These are phyloP conservation scores for Ilyonectria mors-panacis DNA, from an alignment of 2,329 filamentous ascomycete species.

Conservation along the genomic window DNA sequence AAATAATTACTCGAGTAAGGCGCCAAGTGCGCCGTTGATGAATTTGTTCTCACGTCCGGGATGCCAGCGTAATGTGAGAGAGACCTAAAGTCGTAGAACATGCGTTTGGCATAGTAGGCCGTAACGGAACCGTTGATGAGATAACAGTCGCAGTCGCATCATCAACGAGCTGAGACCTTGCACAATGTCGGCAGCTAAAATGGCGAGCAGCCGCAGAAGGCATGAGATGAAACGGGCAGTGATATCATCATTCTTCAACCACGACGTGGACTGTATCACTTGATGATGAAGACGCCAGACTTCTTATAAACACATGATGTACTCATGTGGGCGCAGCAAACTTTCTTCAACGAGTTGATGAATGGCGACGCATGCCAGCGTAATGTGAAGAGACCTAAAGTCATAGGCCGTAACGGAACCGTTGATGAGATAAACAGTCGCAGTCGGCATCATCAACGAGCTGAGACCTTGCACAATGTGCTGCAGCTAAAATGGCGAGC, in stretches of 20 bases:
- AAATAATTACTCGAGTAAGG: constrained; percentile 55
- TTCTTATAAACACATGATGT: background rate
- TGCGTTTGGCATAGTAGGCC: constrained; percentile 45
- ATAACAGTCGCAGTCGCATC: constrained; percentile 50
- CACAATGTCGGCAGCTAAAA: constrained; percentile 2
- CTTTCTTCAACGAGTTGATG: no score
- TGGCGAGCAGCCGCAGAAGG: background rate
- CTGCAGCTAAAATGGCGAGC: background rate
- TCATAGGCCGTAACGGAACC: constrained; percentile 44
- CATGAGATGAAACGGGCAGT: background rate
- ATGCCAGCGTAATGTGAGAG: constrained; percentile 46
- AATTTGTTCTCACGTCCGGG: constrained; percentile 49
- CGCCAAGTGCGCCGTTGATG: constrained; percentile 49
- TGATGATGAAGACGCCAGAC: background rate
- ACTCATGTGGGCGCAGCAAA: no score
- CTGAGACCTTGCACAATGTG: constrained; percentile 21
- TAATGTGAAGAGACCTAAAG: constrained; percentile 48
- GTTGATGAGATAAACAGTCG: constrained; percentile 50
- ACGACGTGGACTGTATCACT: background rate
- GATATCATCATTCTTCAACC: background rate
- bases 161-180: constrained; percentile 31
- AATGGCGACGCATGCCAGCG: no score
- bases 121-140: constrained; percentile 44
- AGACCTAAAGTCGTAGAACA: constrained; percentile 51
- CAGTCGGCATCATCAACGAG: constrained; percentile 43